phyloP scores from a whole-genome alignment of 2,329 filamentous ascomycete species.

The Neofusicoccum sp. region DNA sequence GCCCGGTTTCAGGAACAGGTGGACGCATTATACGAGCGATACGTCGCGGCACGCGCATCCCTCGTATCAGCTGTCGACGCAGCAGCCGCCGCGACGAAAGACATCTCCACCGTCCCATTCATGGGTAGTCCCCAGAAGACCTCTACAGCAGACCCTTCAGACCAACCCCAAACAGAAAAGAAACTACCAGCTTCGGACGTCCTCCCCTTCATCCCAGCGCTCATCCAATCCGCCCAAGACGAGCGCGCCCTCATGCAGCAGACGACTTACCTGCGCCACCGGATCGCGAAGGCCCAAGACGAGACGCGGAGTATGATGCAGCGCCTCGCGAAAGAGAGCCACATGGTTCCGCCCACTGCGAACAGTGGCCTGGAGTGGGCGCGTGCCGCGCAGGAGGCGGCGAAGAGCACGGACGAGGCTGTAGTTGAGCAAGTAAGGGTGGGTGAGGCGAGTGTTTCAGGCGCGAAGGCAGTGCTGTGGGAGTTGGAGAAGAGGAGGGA shows the following conservation, averaged over 20 bases:
- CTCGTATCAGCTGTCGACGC: conserved; percentile 26
- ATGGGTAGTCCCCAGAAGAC: not conserved
- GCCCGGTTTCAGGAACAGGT: conserved; percentile 31
- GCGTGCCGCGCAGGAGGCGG: conserved; percentile 17
- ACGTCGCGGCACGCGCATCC: conserved; percentile 30
- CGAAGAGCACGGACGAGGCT: not conserved
- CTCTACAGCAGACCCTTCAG: not conserved
- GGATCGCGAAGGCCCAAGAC: conserved; percentile 35
- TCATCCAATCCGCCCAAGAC: conserved; percentile 30
- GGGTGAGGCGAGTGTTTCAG: not conserved
- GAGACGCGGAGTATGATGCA: conserved; percentile 34
- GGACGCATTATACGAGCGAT: conserved; percentile 34
- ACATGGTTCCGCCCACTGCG: conserved; percentile 37
- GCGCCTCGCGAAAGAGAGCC: conserved; percentile 42
- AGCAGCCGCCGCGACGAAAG: conserved; percentile 1
- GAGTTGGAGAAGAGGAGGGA: conserved; percentile 13
- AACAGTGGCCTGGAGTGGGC: conserved; percentile 21
- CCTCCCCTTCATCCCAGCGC: conserved; percentile 34
- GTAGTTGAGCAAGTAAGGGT: not conserved
- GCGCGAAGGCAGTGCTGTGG: conserved; percentile 16
- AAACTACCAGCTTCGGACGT: conserved; percentile 25
- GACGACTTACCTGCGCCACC: conserved; percentile 36
- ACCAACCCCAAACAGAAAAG: not conserved
- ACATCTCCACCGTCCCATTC: not conserved
- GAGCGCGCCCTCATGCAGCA: conserved; percentile 39